Base-by-base conservation (phyloP, 148 eudicot genomes). In the Vaccinium darrowii region DNA sequence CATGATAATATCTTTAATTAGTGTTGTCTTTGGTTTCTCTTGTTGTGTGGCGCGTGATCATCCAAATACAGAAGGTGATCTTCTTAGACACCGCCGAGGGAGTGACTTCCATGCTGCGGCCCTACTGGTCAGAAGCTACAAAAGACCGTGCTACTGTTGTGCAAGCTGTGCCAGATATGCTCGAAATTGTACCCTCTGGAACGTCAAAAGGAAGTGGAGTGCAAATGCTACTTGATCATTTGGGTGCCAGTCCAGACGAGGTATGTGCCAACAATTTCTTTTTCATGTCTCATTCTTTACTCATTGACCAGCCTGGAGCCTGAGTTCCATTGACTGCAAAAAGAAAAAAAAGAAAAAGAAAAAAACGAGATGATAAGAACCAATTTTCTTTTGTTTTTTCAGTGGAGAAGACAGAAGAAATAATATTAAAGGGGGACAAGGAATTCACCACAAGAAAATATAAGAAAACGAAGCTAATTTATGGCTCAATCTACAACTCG, bases 151-250 rank as follows among this genome's bases (percentile, higher is more conserved):
- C 97, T 57, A 90, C 91, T 78, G 98, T 96, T 76, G 98, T 96
- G 82, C 99, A 96, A 89, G 92, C 98, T 71, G 84, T 86, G 84
- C 93, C 98, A 9, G 92, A 93, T 86, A 93, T 96, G 93, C 97
- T 96, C 67, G 99, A 96, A 91, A 89, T 96, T 74, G 98, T 96
- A 54, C 99, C 99, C 67, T 82, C 86, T 76, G 97, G 97, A 71
- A 93, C 98, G 57, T 96, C 98, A 2, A 96, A 96, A 89, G 98
- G 99, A 33, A 89, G 82, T 83, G 99, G 99, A 52, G 96, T 96
- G 6, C 91, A 86, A 81, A 84, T 93, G 81, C 90, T 96, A 81
- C 94, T 96, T 72, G 92, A 94, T 85, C 99, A 96, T 90, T 88
- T 96, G 81, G 95, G 93, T 76, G 92, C 89, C 60, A 81, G 92